Evolutionary conservation across 805 yeast genomes (phyloP).

Genomic region (Wickerhamiella allomyrinae): DNA sequence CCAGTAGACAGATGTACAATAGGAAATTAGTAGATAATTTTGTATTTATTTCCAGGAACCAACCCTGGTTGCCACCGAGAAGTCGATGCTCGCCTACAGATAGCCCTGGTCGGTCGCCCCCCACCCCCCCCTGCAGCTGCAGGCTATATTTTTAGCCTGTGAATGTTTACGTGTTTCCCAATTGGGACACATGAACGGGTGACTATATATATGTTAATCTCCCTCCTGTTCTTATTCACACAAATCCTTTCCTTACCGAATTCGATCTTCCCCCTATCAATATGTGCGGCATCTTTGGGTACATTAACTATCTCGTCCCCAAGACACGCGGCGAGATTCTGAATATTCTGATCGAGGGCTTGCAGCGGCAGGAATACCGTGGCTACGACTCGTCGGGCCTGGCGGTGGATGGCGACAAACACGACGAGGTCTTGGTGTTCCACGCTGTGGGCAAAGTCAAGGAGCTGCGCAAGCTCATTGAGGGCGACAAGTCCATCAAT

Average conservation of each 20-base stretch:
- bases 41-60: too few relatives aligned
- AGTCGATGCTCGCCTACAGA: too few relatives aligned
- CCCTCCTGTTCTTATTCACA: background rate
- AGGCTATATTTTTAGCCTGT: slow-evolving; percentile 1
- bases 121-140: background rate
- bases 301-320: slow-evolving; percentile 88
- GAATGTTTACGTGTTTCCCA: slow-evolving; percentile 3
- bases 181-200: slow-evolving; percentile 1
- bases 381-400: slow-evolving; percentile 97
- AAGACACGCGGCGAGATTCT: slow-evolving; percentile 85
- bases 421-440: slow-evolving; percentile 55
- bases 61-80: too few relatives aligned
- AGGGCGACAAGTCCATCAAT: slow-evolving; percentile 32
- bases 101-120: too few relatives aligned
- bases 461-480: slow-evolving; percentile 52
- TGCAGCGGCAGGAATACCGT: slow-evolving; percentile 80
- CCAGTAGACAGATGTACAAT: too few relatives aligned
- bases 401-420: slow-evolving; percentile 81
- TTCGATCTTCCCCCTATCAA: background rate
- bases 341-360: slow-evolving; percentile 64
- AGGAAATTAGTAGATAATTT: too few relatives aligned
- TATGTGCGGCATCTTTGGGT: slow-evolving; percentile 89
- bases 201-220: background rate
- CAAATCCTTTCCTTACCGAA: background rate
- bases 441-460: slow-evolving; percentile 88